Percentiles rank a stretch among this genome's conserved stretches.
Conservation (phyloP, 2,329 filamentous ascomycete genomes). For the Calycina herbarum region DNA sequence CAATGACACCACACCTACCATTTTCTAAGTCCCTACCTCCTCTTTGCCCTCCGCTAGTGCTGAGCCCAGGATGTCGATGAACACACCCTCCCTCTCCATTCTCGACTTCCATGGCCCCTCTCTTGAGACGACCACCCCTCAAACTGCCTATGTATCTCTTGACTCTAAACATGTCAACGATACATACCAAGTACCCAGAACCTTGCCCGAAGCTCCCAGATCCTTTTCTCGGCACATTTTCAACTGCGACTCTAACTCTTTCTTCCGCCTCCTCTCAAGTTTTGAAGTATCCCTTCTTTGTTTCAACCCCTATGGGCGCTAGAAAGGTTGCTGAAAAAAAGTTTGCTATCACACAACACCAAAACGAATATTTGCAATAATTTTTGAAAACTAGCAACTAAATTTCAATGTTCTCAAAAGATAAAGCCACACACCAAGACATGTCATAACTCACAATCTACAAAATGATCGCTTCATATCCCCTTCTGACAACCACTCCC, state of each 20-base stretch:
- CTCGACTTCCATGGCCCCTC: not conserved
- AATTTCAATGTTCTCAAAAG: not conserved
- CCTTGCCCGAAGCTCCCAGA: too few species aligned
- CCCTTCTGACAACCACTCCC: not conserved
- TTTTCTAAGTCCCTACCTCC: not conserved
- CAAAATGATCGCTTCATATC: not conserved
- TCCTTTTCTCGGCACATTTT: too few species aligned
- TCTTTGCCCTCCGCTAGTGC: not conserved
- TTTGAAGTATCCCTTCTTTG: too few species aligned
- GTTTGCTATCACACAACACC: too few species aligned
- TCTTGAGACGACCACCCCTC: not conserved
- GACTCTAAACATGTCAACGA: not conserved
- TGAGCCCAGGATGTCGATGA: not conserved
- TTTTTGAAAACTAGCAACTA: not conserved
- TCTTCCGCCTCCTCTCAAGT: too few species aligned
- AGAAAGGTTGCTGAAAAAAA: too few species aligned
- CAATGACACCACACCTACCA: not conserved
- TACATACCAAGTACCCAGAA: not conserved
- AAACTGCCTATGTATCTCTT: not conserved
- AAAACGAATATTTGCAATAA: too few species aligned
- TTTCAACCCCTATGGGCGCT: too few species aligned
- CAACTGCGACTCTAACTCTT: too few species aligned
- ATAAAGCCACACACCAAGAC: not conserved
- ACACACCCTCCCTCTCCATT: not conserved
- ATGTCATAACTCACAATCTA: not conserved